These are phyloP conservation scores for Sideroxylon spinosum DNA, from an alignment of 179 eudicot species.

Conservation along the genomic window DNA sequence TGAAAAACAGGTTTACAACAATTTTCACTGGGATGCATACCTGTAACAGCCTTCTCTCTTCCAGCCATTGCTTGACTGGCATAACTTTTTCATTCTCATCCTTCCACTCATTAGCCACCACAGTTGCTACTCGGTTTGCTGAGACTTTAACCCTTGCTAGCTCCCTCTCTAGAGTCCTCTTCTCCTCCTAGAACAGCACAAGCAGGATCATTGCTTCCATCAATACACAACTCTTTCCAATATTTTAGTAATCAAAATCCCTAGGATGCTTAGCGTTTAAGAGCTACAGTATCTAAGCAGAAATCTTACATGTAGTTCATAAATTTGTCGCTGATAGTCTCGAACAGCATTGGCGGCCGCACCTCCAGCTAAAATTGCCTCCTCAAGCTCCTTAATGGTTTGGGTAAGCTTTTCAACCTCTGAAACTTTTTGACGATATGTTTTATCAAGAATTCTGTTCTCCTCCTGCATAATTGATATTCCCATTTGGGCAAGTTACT, in stretches of 20 bases:
- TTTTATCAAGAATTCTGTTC: conserved; percentile 73
- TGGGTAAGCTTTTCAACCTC: conserved; percentile 86
- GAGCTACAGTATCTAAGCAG: not conserved
- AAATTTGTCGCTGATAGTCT: conserved; percentile 63
- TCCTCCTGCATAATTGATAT: conserved; percentile 48
- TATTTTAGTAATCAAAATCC: not conserved
- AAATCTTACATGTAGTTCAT: conserved; percentile 56
- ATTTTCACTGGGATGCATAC: conserved; percentile 26
- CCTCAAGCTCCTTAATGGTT: conserved; percentile 81
- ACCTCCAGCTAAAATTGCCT: conserved; percentile 82
- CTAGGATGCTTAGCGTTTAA: not conserved
- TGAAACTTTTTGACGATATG: conserved; percentile 75
- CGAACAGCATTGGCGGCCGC: conserved; percentile 77
- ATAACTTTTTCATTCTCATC: conserved; percentile 81
- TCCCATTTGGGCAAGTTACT: not conserved
- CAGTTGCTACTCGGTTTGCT: conserved; percentile 81
- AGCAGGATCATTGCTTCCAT: conserved; percentile 1
- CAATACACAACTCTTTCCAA: not conserved
- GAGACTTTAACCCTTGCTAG: conserved; percentile 90
- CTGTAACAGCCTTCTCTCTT: conserved; percentile 79
- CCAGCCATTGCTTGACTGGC: conserved; percentile 95
- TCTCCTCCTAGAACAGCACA: conserved; percentile 62
- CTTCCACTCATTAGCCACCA: conserved; percentile 95
- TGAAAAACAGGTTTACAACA: not conserved
- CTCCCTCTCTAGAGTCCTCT: conserved; percentile 79